Conservation (phyloP, 257 asterid species). For the Rubia yunnanensis region DNA sequence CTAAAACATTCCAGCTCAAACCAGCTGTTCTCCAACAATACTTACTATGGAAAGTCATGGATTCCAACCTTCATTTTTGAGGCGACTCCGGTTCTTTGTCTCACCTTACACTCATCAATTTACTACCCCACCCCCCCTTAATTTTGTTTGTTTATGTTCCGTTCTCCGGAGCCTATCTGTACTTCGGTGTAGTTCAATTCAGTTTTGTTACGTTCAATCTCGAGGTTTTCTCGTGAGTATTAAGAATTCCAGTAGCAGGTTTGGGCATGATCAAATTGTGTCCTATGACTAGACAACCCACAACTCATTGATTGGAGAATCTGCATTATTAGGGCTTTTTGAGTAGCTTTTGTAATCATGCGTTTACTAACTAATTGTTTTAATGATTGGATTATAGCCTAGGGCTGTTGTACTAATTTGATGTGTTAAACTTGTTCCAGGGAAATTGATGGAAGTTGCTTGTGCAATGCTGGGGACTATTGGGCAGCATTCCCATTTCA, state of each 20-base stretch:
- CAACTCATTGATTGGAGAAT: slow-evolving; percentile 5
- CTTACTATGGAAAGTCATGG: slow-evolving; percentile 14
- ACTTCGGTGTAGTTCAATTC: no score
- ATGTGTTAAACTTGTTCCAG: slow-evolving; percentile 24
- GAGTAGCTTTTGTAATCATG: neutral
- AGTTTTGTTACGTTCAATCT: no score
- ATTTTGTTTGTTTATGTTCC: no score
- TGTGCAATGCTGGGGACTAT: slow-evolving; percentile 66
- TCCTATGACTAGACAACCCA: neutral
- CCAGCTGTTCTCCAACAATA: slow-evolving; percentile 24
- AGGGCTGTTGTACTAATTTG: neutral
- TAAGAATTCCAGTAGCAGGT: neutral
- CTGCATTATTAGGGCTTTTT: neutral
- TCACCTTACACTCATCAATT: neutral
- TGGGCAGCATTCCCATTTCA: slow-evolving; percentile 50
- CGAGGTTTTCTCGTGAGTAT: neutral
- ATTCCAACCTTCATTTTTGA: slow-evolving; percentile 25
- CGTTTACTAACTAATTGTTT: neutral
- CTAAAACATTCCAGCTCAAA: slow-evolving; percentile 25
- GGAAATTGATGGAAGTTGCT: slow-evolving; percentile 78
- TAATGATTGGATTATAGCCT: neutral
- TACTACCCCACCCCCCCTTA: no score
- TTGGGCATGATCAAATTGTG: neutral
- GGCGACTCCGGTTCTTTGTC: slow-evolving; percentile 23
- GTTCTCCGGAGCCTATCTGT: no score